Base-by-base conservation (phyloP, 768 basidiomycete genomes). In the Collybia nuda region DNA sequence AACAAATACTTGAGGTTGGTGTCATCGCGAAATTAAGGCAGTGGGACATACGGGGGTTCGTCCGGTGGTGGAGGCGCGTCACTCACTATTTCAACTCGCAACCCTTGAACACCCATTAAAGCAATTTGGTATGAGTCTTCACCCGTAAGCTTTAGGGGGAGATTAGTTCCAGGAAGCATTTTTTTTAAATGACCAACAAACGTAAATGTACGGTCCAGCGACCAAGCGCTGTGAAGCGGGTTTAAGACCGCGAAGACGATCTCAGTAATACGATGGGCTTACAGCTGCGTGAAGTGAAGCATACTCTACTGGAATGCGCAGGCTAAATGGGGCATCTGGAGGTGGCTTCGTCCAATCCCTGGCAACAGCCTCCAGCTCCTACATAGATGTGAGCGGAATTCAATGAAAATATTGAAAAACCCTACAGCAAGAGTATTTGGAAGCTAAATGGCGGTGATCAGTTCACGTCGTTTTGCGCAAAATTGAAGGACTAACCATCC, bases 71-170 rank as follows among this genome's bases (percentile, higher is more conserved):
- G 91, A 6, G 91, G 90, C 5, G 80, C 86, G 68, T 93, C 91
- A 44, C 84, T 84, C 43, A 91, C 86, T 49, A 93, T 90, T 67
- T 93, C 91, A 44, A 93, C 89, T 36, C 90, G 80, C 52, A 90
- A 76, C 47, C 88, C 90, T 63, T 88, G 85, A 9, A 90, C 83
- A 48, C 87, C 86, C 78, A 86, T 84, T 50, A 81, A 80, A n/a
- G 91, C 90, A 54, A 93, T 92, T 72, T 92, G 88, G 65, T 84
- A 93, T 6, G 91, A 92, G 60, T 92, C 91, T 63, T 93, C 90
- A 45, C 86, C 80, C 12, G 87, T 89, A 50, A 93, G 73, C 90
- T 92, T 56, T 11, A 47, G 41, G 17, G 38, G 48, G 15, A 45
- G n/a, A 55, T 18, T 19, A 44, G 29, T 44, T 32, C 15, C 18